A percentile compares a stretch with the other conserved stretches of the same genome.
Evolutionary conservation across 176 grass and related monocot genomes (phyloP).

Genomic region (Lolium rigidum): DNA sequence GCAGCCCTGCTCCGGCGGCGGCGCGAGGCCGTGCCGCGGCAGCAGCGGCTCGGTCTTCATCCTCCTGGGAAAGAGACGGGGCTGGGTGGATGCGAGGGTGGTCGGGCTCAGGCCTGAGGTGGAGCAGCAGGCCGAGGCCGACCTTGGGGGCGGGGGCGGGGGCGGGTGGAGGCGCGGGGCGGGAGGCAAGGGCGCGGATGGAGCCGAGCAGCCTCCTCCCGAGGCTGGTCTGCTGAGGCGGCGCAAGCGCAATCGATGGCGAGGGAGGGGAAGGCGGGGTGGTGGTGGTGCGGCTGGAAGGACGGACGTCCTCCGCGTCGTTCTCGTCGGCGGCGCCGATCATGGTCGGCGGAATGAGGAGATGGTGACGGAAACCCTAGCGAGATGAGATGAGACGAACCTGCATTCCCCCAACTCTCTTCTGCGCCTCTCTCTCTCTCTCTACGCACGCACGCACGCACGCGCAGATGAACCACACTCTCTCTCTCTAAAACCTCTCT

Average conservation of each 20-base stretch:
- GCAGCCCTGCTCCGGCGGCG: neutral
- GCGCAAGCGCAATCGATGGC: constrained; percentile 2
- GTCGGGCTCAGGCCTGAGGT: constrained; percentile 7
- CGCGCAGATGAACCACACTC: neutral
- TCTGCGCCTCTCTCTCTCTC: neutral
- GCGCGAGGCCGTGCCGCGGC: neutral
- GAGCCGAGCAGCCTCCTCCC: constrained; percentile 48
- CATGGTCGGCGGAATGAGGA: constrained; percentile 1
- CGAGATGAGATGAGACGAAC: neutral
- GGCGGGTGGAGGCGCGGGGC: constrained; percentile 7
- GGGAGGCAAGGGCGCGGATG: constrained; percentile 27
- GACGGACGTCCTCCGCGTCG: neutral
- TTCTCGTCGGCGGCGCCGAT: neutral
- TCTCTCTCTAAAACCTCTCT: neutral
- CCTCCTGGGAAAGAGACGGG: neutral
- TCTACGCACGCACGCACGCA: neutral
- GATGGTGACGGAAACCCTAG: constrained; percentile 1
- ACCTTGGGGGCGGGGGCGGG: constrained; percentile 7
- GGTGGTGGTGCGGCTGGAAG: neutral
- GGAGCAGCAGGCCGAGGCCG: constrained; percentile 37
- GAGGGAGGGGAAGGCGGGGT: neutral
- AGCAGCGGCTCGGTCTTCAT: neutral
- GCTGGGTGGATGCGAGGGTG: neutral
- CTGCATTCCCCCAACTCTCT: neutral
- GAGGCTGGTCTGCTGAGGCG: neutral